Evolutionary conservation across 331 rosid genomes (phyloP).

Genomic region (Acacia concinna): DNA sequence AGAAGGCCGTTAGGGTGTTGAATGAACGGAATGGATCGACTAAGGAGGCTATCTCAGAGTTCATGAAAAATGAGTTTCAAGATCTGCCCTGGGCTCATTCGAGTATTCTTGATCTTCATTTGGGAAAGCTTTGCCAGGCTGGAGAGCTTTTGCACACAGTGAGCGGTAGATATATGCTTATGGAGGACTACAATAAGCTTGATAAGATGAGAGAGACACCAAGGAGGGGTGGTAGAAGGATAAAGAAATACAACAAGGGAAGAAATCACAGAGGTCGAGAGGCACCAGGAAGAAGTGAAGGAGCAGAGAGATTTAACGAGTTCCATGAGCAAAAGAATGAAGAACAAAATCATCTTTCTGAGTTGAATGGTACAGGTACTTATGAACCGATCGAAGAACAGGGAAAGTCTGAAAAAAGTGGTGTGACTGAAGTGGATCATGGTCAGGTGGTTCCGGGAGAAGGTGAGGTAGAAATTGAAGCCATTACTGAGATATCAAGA

Average conservation of each 20-base stretch:
- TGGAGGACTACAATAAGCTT: neutral
- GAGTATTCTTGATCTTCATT: slow-evolving; percentile 37
- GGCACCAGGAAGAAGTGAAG: neutral
- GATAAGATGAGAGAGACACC: neutral
- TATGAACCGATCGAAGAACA: slow-evolving; percentile 1
- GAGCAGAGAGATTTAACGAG: neutral
- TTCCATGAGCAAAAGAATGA: neutral
- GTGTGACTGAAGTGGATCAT: slow-evolving; percentile 13
- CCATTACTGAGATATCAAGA: neutral
- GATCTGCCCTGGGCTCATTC: slow-evolving; percentile 48
- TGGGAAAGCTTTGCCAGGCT: slow-evolving; percentile 30
- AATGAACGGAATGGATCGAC: slow-evolving; percentile 32
- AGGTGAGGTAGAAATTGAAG: neutral
- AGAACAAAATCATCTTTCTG: neutral
- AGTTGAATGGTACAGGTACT: neutral
- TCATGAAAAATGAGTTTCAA: slow-evolving; percentile 17
- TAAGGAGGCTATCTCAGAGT: slow-evolving; percentile 39
- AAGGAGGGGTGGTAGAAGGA: slow-evolving; percentile 23
- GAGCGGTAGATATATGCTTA: slow-evolving; percentile 30
- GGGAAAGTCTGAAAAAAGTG: neutral
- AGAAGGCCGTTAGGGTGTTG: slow-evolving; percentile 36
- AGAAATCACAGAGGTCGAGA: neutral
- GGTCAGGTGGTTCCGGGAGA: neutral
- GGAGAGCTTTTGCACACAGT: slow-evolving; percentile 29
- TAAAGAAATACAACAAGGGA: slow-evolving; percentile 5